phyloP scores from a whole-genome alignment of 2,329 filamentous ascomycete species.

The Hymenoscyphus infarciens region DNA sequence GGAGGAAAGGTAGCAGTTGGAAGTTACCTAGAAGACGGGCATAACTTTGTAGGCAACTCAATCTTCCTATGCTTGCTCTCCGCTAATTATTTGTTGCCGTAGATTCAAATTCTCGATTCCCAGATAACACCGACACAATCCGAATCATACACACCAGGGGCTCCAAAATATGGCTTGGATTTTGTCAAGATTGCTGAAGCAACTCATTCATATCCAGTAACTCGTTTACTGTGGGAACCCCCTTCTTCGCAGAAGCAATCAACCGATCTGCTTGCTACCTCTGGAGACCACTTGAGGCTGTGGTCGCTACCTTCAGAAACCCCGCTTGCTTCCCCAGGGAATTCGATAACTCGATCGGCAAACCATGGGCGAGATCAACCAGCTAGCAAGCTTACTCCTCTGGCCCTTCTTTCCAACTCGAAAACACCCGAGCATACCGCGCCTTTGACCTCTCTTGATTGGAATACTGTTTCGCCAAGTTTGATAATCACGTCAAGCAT shows the following conservation, averaged over 20 bases:
- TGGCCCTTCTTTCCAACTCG: conserved; percentile 92
- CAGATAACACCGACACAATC: conserved; percentile 69
- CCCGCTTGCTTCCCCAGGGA: conserved; percentile 52
- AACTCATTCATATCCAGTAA: conserved; percentile 96
- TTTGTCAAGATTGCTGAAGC: conserved; percentile 94
- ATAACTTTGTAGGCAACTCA: conserved; percentile 75
- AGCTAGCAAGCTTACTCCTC: conserved; percentile 78
- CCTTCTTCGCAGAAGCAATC: conserved; percentile 92
- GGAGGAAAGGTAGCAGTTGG: conserved; percentile 92
- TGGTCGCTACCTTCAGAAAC: conserved; percentile 82
- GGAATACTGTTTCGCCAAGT: conserved; percentile 96
- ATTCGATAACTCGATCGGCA: conserved; percentile 64
- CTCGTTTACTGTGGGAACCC: conserved; percentile 91
- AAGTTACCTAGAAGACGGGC: conserved; percentile 95
- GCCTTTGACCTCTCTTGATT: conserved; percentile 91
- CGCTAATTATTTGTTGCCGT: conserved; percentile 11
- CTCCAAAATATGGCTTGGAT: conserved; percentile 73
- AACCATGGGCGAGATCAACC: conserved; percentile 56
- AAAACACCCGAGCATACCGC: conserved; percentile 98
- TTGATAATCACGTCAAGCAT: conserved; percentile 98
- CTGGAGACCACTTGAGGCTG: conserved; percentile 86
- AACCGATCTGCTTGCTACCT: conserved; percentile 91
- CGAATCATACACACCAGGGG: conserved; percentile 65
- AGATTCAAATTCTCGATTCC: conserved; percentile 97
- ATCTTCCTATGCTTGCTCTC: not conserved